Conservation (phyloP, 2,329 filamentous ascomycete genomes). For the Nemania sp. region DNA sequence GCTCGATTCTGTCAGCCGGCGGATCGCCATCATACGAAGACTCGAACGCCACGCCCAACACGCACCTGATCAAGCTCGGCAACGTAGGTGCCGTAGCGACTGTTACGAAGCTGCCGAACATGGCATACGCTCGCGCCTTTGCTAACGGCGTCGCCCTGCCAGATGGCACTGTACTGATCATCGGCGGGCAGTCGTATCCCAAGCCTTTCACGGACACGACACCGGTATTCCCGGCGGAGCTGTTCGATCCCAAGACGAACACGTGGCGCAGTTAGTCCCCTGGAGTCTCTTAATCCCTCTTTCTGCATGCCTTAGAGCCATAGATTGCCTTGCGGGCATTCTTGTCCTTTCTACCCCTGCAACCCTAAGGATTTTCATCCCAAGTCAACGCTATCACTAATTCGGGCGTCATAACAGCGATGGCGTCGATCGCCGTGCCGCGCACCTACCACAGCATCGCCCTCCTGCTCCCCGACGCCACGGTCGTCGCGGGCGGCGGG, state of each 20-base stretch:
- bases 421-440: constrained; percentile 41
- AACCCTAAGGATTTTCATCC: too few relatives aligned
- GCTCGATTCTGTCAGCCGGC: constrained; percentile 56
- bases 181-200: constrained; percentile 46
- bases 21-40: constrained; percentile 51
- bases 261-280: constrained; percentile 43
- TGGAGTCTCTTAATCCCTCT: too few relatives aligned
- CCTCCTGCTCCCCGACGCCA: constrained; percentile 50
- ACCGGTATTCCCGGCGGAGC: constrained; percentile 44
- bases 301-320: too few relatives aligned
- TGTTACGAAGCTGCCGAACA: constrained; percentile 43
- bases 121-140: constrained; percentile 46
- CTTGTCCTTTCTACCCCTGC: too few relatives aligned
- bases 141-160: constrained; percentile 49
- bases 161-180: constrained; percentile 48
- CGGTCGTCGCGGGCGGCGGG: constrained; percentile 52
- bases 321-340: too few relatives aligned
- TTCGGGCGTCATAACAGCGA: too few relatives aligned
- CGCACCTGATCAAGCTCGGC: constrained; percentile 52
- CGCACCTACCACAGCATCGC: constrained; percentile 51
- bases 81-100: constrained; percentile 29
- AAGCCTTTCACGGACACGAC: constrained; percentile 46
- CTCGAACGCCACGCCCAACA: constrained; percentile 45
- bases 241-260: constrained; percentile 46
- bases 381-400: too few relatives aligned